Base-by-base conservation (phyloP, 1,139 yeast genomes). In the Candida sanyaensis region DNA sequence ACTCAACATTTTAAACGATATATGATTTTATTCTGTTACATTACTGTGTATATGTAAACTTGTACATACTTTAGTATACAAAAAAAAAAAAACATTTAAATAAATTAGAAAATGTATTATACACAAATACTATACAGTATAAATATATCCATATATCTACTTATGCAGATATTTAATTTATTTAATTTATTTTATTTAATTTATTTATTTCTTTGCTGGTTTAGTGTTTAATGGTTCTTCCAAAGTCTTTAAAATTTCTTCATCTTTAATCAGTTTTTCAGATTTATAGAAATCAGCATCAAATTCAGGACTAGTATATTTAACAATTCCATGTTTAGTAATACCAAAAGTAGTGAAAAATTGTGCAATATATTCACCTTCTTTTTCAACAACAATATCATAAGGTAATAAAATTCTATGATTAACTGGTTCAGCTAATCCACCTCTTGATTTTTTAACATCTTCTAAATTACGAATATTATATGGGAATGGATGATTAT, bases 291-390 rank as follows among this genome's bases (percentile, higher is more conserved):
- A 66, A 28, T 62, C 69, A 8, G 68, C 64, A 54, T 81, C 73
- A 55, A 85, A 81, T 30, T 80, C 64, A 8, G 89, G 87, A 27
- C 80, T 73, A 44, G 92, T 81, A 61, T 84, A 77, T 72, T 81
- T 83, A 58, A 85, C 81, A 57, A 84, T 75, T 48, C 93, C 93
- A 60, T 81, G 82, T 69, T 83, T 83, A 64, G 92, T 86, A 59
- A 88, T 68, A 45, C 88, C 92, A 60, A 87, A 80, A 43, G 95
- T 88, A 56, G 91, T 83, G 72, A 84, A 87, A 67, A 75, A 84
- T 71, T 87, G 91, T 37, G 88, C 90, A 59, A 87, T 78, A 53
- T 65, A 71, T 63, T 83, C 86, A 50, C 84, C 86, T 57, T 84
- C 84, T 72, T 82, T 84, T 62, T 85, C 92, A 61, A 81, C 76